Evolutionary conservation across 495 filamentous ascomycete genomes (phyloP).

Genomic region (Penicillium steckii): DNA sequence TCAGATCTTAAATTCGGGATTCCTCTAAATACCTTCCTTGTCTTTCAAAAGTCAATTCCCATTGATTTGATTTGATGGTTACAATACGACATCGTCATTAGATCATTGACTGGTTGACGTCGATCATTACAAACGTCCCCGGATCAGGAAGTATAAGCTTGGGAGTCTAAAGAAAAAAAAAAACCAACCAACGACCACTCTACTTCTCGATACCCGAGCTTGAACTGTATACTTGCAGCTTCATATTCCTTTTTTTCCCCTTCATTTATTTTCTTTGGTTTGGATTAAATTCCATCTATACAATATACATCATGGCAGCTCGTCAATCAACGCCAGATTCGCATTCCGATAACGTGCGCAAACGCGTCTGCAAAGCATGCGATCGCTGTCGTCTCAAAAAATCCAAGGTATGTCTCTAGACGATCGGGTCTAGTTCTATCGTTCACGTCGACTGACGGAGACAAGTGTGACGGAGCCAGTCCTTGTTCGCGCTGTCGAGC

Average conservation of each 20-base stretch:
- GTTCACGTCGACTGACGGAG: slow-evolving; percentile 30
- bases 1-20: not conserved
- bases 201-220: too few species aligned
- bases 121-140: slow-evolving; percentile 22
- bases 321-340: slow-evolving; percentile 47
- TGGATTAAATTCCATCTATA: slow-evolving; percentile 3
- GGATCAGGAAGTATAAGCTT: slow-evolving; percentile 29
- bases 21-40: slow-evolving; percentile 2
- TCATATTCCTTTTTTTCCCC: not conserved
- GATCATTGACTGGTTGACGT: slow-evolving; percentile 36
- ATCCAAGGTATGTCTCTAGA: slow-evolving; percentile 52
- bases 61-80: slow-evolving; percentile 1
- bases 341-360: slow-evolving; percentile 49
- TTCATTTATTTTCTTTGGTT: not conserved
- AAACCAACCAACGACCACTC: not conserved
- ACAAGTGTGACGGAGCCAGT: slow-evolving; percentile 59
- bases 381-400: slow-evolving; percentile 65
- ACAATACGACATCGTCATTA: slow-evolving; percentile 24
- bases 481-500: slow-evolving; percentile 59
- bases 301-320: slow-evolving; percentile 38
- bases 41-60: slow-evolving; percentile 18
- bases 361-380: slow-evolving; percentile 63
- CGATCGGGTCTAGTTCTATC: too few species aligned
- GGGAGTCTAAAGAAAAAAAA: slow-evolving; percentile 3
- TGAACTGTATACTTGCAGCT: not conserved